Conservation (phyloP, 2,329 filamentous ascomycete species). For the Pseudocercospora fuligena region DNA sequence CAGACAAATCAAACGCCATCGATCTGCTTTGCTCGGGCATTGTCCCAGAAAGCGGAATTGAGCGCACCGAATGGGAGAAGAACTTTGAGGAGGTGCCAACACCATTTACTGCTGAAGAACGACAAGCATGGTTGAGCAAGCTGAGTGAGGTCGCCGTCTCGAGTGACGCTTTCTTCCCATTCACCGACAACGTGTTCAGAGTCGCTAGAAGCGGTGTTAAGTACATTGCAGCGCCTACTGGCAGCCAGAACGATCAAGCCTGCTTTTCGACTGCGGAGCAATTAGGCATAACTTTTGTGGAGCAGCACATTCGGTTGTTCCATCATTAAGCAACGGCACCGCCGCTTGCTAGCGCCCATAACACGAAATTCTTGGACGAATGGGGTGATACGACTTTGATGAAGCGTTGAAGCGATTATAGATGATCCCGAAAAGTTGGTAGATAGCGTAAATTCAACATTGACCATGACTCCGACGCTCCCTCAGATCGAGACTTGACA, state of each 20-base stretch:
- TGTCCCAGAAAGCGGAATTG: conserved; percentile 79
- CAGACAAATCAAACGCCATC: conserved; percentile 98
- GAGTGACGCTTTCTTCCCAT: conserved; percentile 98
- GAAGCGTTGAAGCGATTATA: conserved; percentile 5
- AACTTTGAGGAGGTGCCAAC: conserved; percentile 88
- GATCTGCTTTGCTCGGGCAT: conserved; percentile 91
- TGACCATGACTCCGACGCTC: background rate
- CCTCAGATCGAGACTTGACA: too few relatives aligned
- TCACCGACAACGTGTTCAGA: conserved; percentile 96
- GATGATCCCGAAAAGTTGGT: conserved; percentile 8
- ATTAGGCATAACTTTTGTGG: conserved; percentile 89
- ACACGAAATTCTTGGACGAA: background rate
- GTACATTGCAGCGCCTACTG: conserved; percentile 91
- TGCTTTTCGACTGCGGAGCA: conserved; percentile 91
- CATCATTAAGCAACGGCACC: conserved; percentile 69
- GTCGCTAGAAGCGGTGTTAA: conserved; percentile 86
- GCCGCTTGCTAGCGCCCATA: too few relatives aligned
- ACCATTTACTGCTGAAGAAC: conserved; percentile 82
- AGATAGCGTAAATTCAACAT: conserved; percentile 12
- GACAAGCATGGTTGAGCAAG: conserved; percentile 82
- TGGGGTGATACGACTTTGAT: background rate
- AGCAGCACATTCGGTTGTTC: conserved; percentile 93
- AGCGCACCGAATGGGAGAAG: conserved; percentile 84
- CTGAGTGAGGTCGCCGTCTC: conserved; percentile 82
- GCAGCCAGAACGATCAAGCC: conserved; percentile 81